phyloP scores from a whole-genome alignment of 352 stramenopile genomes.

The Phytophthora macrochlamydospora region DNA sequence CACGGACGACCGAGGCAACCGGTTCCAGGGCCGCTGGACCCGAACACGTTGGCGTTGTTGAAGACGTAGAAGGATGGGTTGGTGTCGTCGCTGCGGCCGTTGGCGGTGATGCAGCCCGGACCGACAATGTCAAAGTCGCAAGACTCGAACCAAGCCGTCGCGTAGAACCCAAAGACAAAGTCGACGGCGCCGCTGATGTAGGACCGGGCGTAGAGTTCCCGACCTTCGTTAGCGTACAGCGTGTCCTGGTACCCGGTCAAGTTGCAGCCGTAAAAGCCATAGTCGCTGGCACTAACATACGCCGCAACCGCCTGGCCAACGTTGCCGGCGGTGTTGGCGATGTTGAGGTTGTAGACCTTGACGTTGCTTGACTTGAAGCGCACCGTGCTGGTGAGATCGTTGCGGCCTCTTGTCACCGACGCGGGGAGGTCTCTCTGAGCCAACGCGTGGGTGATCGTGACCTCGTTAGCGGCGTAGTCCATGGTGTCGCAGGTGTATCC shows the following conservation, averaged over 20 bases:
- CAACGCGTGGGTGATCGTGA: conserved; percentile 25
- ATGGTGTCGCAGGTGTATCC: conserved; percentile 23
- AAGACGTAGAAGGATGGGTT: conserved; percentile 27
- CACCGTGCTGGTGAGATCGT: conserved; percentile 22
- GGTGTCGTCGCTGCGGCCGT: conserved; percentile 17
- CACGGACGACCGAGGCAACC: conserved; percentile 21
- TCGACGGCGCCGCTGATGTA: conserved; percentile 23
- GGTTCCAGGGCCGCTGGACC: conserved; percentile 2
- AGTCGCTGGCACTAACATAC: conserved; percentile 17
- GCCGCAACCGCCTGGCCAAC: conserved; percentile 20
- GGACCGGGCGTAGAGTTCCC: conserved; percentile 16
- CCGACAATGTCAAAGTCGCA: conserved; percentile 21
- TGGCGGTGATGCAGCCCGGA: conserved; percentile 15
- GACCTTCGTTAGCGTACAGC: conserved; percentile 21
- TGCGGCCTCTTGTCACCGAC: conserved; percentile 15
- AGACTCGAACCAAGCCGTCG: conserved; percentile 27
- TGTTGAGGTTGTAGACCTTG: conserved; percentile 30
- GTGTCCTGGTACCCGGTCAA: conserved; percentile 25
- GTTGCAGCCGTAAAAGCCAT: conserved; percentile 26
- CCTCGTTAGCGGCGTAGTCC: conserved; percentile 20
- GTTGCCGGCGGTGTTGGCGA: conserved; percentile 20
- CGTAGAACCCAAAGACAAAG: conserved; percentile 16
- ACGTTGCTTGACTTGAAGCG: conserved; percentile 20
- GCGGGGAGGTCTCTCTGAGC: conserved; percentile 21
- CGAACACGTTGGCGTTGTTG: conserved; percentile 21